Evolutionary conservation across 139 green algal genomes (phyloP), one percentile per base, ranked within the genome.

Genomic region (Choricystis sp.): DNA sequence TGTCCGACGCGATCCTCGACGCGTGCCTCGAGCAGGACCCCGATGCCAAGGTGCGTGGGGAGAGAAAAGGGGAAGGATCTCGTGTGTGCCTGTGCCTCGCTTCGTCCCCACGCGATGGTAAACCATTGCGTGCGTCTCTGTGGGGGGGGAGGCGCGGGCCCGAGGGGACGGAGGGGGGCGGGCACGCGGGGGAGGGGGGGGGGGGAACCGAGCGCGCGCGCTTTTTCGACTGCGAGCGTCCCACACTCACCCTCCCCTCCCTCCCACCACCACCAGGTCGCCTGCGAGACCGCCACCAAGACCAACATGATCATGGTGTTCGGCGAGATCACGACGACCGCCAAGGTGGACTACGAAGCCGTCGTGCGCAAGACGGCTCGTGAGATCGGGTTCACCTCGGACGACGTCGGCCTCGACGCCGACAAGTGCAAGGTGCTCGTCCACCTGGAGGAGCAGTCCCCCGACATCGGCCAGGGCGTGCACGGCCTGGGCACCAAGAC

Each of bases 271-370:
- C 29, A 14, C 4, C 68, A 90, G 83, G 85, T 94, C 0, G 93
- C 93, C 19, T 99, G 93, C 80, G 93, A 99, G 83, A 98, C 90
- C 1, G 85, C 80, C 66, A 96, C 91, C 62, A 99, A 99, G 90
- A 99, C 93, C 24, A 84, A 85, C 78, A 97, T 99, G 91, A 91
- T 98, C 72, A 98, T 98, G 93, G 85, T 99, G 21, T 99, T 99
- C 67, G 94, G 94, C 61, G 94, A 99, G 81, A 98, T 99, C 81
- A 99, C 94, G 62, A 99, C 92, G 70, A 91, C 86, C 69, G 94
- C 94, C 63, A 96, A 98, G 82, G 90, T 97, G 24, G 92, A 99
- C 81, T 99, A 99, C 74, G 94, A 99, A 84, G 85, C 26, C 22
- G 55, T 83, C 49, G 84, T 91, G 29, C 75, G 85, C 49, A 70